Evolutionary conservation across 202 grass and related monocot genomes (phyloP), one percentile per base, ranked within the genome.

Genomic region (Digitaria exilis): DNA sequence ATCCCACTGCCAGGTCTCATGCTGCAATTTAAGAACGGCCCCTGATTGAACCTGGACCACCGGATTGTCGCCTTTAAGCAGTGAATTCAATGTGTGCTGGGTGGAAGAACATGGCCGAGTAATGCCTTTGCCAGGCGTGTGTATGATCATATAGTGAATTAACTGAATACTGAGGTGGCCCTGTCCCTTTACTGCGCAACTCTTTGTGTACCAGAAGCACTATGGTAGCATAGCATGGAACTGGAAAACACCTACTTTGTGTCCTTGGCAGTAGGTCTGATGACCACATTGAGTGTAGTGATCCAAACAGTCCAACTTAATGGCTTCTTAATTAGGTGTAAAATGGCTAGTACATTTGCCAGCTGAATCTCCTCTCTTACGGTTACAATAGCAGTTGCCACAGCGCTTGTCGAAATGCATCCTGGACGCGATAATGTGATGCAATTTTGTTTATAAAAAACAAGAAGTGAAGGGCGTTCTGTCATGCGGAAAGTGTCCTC

Each of bases 21-120:
- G 48, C 9, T 24, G 37, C 45, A 21, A 39, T 30, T 73, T 22
- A 32, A 46, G 59, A 22, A 46, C 2, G 43, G 9, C 6, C 7
- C 28, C 14, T 69, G 80, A 57, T 80, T 69, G 51, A 58, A 28
- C 22, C 13, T 80, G 87, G 82, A 64, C 77, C 70, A 85, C 62
- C 32, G 2, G 43, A n/a, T 59, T 0, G 30, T 58, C 1, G 19
- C 18, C 9, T 59, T 26, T 5, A 50, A 32, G 25, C 11, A 1
- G 32, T 4, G 65, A 71, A 76, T 81, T 85, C 39, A 85, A 30
- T 81, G 63, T 31, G 28, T 45, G 21, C 56, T 14, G 35, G 17
- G n/a, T 6, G 42, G 26, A 34, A 29, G 82, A 77, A 71, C 77
- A 57, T 85, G 82, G 37, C 65, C 21, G 44, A 57, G 49, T 81